phyloP scores from a whole-genome alignment of 768 basidiomycete species.

The Collybiopsis luxurians region DNA sequence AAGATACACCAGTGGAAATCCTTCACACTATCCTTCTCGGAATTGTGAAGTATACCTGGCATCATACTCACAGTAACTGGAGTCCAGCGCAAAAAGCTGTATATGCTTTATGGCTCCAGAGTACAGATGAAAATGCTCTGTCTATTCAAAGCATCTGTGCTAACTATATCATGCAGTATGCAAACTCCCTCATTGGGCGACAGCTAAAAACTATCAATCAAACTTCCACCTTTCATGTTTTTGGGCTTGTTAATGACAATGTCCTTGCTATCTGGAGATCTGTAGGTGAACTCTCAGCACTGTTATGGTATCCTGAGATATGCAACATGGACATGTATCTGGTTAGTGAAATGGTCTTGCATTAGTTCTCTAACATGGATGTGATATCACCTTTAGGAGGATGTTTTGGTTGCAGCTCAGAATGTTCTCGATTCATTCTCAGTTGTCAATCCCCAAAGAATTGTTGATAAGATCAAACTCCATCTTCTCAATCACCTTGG shows the following conservation, averaged over 20 bases:
- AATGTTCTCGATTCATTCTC: conserved; percentile 18
- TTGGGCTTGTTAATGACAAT: conserved; percentile 18
- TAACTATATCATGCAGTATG: too few relatives aligned
- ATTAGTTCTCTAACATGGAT: background rate
- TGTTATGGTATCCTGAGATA: conserved; percentile 28
- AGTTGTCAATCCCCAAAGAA: conserved; percentile 13
- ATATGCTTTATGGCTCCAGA: conserved; percentile 17
- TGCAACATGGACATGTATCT: conserved; percentile 19
- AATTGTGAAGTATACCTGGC: conserved; percentile 29
- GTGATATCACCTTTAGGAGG: background rate
- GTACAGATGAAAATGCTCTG: conserved; percentile 19
- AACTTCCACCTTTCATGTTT: conserved; percentile 26
- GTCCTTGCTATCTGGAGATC: conserved; percentile 17
- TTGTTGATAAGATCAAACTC: conserved; percentile 16
- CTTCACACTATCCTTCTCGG: conserved; percentile 29
- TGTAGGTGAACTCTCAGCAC: too few relatives aligned
- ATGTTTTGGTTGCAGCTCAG: conserved; percentile 6
- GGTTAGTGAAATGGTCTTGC: conserved; percentile 4
- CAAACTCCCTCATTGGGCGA: too few relatives aligned
- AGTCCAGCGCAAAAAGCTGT: conserved; percentile 12
- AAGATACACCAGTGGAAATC: conserved; percentile 22
- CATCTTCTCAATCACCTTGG: conserved; percentile 14
- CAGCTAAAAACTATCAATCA: too few relatives aligned
- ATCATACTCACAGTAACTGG: conserved; percentile 14
- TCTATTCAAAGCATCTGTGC: too few relatives aligned